Conservation (phyloP, 2,329 filamentous ascomycete genomes). For the Diaporthe ilicicola region DNA sequence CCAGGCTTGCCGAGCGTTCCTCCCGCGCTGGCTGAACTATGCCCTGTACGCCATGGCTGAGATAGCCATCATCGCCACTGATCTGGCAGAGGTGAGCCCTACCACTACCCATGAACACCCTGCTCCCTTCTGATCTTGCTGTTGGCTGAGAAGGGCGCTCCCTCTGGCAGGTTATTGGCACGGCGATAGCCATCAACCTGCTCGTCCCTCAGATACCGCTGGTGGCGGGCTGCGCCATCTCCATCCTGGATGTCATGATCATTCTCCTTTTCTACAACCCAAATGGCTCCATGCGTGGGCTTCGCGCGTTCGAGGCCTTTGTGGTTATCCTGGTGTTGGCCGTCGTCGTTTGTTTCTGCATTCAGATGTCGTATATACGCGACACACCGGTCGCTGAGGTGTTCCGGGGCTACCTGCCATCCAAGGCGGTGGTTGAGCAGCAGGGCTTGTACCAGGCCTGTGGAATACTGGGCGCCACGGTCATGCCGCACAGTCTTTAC, state of each 20-base stretch:
- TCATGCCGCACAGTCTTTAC: conserved; percentile 76
- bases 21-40: conserved; percentile 72
- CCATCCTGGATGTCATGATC: conserved; percentile 73
- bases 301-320: conserved; percentile 71
- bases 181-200: conserved; percentile 74
- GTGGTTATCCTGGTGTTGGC: conserved; percentile 71
- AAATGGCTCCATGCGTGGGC: conserved; percentile 63
- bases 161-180: conserved; percentile 67
- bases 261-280: conserved; percentile 74
- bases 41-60: conserved; percentile 70
- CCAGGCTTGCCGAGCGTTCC: conserved; percentile 70
- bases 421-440: conserved; percentile 63
- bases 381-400: conserved; percentile 65
- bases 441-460: conserved; percentile 73
- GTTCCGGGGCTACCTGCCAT: conserved; percentile 72
- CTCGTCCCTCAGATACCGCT: conserved; percentile 70
- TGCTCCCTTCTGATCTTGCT: neutral
- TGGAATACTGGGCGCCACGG: conserved; percentile 79
- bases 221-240: conserved; percentile 73
- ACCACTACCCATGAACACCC: too few species aligned
- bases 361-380: conserved; percentile 70
- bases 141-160: conserved; percentile 25
- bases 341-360: conserved; percentile 75
- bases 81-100: conserved; percentile 68
- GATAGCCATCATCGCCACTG: conserved; percentile 74